Base-by-base conservation (phyloP, 148 eudicot genomes). In the Dianthus caryophyllus region DNA sequence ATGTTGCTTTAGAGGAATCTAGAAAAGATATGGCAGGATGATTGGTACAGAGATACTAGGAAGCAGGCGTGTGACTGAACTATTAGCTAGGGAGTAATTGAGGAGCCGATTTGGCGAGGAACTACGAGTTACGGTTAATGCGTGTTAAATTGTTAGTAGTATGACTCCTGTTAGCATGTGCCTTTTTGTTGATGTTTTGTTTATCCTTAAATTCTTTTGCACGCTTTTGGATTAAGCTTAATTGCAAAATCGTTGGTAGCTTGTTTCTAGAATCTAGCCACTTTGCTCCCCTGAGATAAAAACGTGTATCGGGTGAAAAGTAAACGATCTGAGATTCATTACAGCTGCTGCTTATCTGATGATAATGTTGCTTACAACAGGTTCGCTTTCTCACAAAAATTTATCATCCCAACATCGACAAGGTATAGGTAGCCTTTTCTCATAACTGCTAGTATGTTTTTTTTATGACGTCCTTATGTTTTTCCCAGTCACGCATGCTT, bases 341-440 rank as follows among this genome's bases (percentile, higher is more conserved):
- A 51, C 56, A 18, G 21, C 26, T 51, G 27, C 20, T 24, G 4
- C 51, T 44, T 51, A 22, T 11, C 73, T 76, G 50, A 22, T 70
- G 20, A n/a, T n/a, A 6, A 17, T 68, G 60, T 79, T 63, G 67
- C 25, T 66, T 75, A 71, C 71, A 27, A 73, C 93, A 94, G 99
- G 99, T 95, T 71, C 86, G 99, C 18, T 95, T 95, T 78, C 94
- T 95, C 60, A 95, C 99, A 58, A 95, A 90, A 77, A 95, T 95
- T 38, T 95, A 95, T 80, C 99, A 95, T 78, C 97, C 97, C 30
- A 95, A 95, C 79, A 95, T 95, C 67, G 97, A 88, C 67, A 95
- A 95, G 97, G 99, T 94, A 66, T 15, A 84, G 31, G 65, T 26
- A 61, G 21, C 61, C 12, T 24, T 41, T 33, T 67, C 30, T 44